These are phyloP conservation scores for Plasmodium gonderi DNA, from an alignment of 169 alveolate genomes.

Conservation along the genomic window DNA sequence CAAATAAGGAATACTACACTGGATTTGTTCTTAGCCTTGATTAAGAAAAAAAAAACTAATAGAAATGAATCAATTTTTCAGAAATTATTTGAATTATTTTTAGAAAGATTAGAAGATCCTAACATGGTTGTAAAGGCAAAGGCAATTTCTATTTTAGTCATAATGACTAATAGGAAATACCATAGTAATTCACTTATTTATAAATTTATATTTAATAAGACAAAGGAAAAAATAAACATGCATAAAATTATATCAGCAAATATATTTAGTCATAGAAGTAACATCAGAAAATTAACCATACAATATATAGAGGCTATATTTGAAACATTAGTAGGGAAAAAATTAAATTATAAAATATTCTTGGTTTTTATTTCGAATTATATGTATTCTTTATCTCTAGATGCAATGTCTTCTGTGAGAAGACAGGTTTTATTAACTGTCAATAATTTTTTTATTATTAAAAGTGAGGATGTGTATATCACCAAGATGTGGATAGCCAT, in stretches of 20 bases:
- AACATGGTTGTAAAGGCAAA: constrained; percentile 51
- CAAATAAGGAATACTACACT: constrained; percentile 38
- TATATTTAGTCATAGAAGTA: constrained; percentile 41
- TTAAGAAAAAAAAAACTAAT: constrained; percentile 53
- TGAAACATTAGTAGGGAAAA: constrained; percentile 41
- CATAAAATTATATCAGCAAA: constrained; percentile 50
- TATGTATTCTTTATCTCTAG: constrained; percentile 40
- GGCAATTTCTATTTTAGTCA: constrained; percentile 48
- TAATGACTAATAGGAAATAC: constrained; percentile 28
- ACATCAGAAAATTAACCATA: constrained; percentile 49
- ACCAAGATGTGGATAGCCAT: constrained; percentile 56
- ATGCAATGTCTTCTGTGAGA: constrained; percentile 54
- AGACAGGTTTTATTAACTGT: constrained; percentile 63
- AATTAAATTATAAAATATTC: constrained; percentile 34
- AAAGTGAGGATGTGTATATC: constrained; percentile 11
- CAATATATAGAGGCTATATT: constrained; percentile 67
- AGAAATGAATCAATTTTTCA: constrained; percentile 55
- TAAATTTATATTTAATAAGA: constrained; percentile 61
- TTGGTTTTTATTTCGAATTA: constrained; percentile 42
- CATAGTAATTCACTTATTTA: constrained; percentile 27
- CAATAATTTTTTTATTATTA: constrained; percentile 33
- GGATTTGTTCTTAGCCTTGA: constrained; percentile 40
- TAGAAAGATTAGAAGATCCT: constrained; percentile 67
- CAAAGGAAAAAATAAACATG: constrained; percentile 66
- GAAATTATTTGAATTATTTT: constrained; percentile 36